Evolutionary conservation across 495 filamentous ascomycete species (phyloP), one percentile per base, ranked within the genome.

Genomic region (Penicillium ucsense): DNA sequence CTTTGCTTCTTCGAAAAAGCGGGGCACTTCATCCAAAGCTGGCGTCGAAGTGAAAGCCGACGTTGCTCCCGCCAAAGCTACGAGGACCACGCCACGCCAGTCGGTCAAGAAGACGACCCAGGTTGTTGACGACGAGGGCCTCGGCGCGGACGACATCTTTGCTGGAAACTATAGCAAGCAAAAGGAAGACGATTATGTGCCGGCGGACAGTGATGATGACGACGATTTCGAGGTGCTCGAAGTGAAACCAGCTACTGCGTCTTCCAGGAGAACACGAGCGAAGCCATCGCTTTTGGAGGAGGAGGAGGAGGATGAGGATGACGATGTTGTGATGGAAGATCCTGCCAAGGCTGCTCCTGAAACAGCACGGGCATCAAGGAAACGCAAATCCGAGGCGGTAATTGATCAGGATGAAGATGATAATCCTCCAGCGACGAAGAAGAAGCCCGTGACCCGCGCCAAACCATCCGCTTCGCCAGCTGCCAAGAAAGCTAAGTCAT

Each of bases 111-210:
- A 61, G 42, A 47, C 54, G 47, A 49, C 45, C 38, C 50, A 67
- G 31, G 65, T 75, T 32, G 48, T 53, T 10, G 27, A 80, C 44
- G 77, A 74, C 34, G 83, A 83, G 43, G 79, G 72, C n/a, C 78
- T 85, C 45, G 84, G 74, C 4, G 80, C 73, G 8, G 85, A 89
- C 48, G 85, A 90, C 53, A 84, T 89, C 10, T 85, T 83, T 57
- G 79, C 78, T 2, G 77, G 78, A 0, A 82, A 84, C 41, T 79
- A 76, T 47, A 66, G 67, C 41, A 86, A 81, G 50, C 83, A 79
- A 57, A 79, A 78, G 37, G 81, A 83, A 45, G 84, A 86, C 53
- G 81, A 84, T 54, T 84, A 83, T 39, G 82, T 86, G 33, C 75
- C 70, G 29, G 81, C 81, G 46, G 78, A 81, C 33, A 78, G 72